Conservation (phyloP, 441 rosid genomes). For the Pelargonium citronellum region DNA sequence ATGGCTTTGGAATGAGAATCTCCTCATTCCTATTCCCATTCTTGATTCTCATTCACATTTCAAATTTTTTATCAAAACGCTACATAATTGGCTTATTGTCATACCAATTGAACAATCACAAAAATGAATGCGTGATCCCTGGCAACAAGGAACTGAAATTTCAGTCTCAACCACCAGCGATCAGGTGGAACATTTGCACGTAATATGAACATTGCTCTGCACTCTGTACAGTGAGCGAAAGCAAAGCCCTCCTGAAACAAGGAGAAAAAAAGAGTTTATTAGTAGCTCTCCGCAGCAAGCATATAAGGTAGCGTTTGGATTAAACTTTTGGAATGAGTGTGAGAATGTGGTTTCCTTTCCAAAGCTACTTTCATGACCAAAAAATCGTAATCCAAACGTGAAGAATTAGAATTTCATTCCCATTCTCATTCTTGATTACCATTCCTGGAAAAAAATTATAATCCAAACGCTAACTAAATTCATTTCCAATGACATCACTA, state of each 20-base stretch:
- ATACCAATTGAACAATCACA: slow-evolving; percentile 90
- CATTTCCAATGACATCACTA: too few relatives aligned
- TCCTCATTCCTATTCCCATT: too few relatives aligned
- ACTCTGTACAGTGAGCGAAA: slow-evolving; percentile 98
- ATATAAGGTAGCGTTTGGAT: neutral
- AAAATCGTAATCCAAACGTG: neutral
- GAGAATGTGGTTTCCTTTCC: too few relatives aligned
- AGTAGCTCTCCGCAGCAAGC: slow-evolving; percentile 16
- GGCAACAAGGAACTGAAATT: slow-evolving; percentile 94
- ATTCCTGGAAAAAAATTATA: too few relatives aligned
- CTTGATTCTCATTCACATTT: too few relatives aligned
- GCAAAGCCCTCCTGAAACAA: slow-evolving; percentile 97
- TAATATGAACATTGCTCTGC: slow-evolving; percentile 83
- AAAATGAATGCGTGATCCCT: slow-evolving; percentile 93
- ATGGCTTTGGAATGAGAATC: too few relatives aligned
- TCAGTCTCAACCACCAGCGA: slow-evolving; percentile 99
- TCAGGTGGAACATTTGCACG: slow-evolving; percentile 95
- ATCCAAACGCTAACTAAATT: too few relatives aligned
- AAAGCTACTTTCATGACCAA: neutral
- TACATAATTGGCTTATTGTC: slow-evolving; percentile 14
- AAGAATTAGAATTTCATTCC: too few relatives aligned
- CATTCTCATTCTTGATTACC: too few relatives aligned
- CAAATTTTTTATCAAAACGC: too few relatives aligned
- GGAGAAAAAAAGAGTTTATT: slow-evolving; percentile 14
- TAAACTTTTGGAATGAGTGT: too few relatives aligned